Conservation (phyloP, 2,329 filamentous ascomycete genomes). For the Periglandula ipomoeae region DNA sequence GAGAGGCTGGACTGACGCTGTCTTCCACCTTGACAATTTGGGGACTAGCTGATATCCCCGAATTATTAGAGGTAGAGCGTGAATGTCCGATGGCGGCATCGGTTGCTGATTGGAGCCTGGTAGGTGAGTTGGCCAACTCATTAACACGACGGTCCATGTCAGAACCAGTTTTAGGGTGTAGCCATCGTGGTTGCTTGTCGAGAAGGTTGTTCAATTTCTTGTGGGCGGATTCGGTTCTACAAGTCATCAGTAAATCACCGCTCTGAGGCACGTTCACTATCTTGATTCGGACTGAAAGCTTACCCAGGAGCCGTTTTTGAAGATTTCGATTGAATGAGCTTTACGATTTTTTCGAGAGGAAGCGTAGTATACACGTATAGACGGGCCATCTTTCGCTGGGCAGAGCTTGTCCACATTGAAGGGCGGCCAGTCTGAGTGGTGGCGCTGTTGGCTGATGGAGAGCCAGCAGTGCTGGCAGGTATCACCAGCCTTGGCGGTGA, state of each 20-base stretch:
- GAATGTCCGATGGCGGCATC: background rate
- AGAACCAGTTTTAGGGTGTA: slow-evolving; percentile 39
- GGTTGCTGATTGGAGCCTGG: slow-evolving; percentile 13
- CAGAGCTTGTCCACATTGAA: slow-evolving; percentile 44
- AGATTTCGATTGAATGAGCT: slow-evolving; percentile 33
- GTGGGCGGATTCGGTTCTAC: slow-evolving; percentile 47
- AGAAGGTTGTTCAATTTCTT: slow-evolving; percentile 48
- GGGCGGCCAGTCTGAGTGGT: slow-evolving; percentile 35
- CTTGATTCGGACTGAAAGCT: slow-evolving; percentile 10
- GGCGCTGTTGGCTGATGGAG: slow-evolving; percentile 5
- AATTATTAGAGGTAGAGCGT: background rate
- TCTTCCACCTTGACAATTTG: slow-evolving; percentile 2
- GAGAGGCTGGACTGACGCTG: slow-evolving; percentile 4
- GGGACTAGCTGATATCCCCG: slow-evolving; percentile 5
- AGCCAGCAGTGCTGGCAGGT: slow-evolving; percentile 1
- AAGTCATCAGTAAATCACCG: background rate
- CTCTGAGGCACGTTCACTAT: background rate
- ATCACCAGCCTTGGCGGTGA: slow-evolving; percentile 6
- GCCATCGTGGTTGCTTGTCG: slow-evolving; percentile 50
- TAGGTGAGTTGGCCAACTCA: slow-evolving; percentile 32
- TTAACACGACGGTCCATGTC: slow-evolving; percentile 43
- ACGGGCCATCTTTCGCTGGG: slow-evolving; percentile 43
- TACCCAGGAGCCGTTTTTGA: slow-evolving; percentile 39
- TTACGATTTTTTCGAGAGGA: slow-evolving; percentile 39
- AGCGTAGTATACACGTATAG: slow-evolving; percentile 50